phyloP scores from a whole-genome alignment of 2,329 filamentous ascomycete genomes.

The Zopfia rhizophila region DNA sequence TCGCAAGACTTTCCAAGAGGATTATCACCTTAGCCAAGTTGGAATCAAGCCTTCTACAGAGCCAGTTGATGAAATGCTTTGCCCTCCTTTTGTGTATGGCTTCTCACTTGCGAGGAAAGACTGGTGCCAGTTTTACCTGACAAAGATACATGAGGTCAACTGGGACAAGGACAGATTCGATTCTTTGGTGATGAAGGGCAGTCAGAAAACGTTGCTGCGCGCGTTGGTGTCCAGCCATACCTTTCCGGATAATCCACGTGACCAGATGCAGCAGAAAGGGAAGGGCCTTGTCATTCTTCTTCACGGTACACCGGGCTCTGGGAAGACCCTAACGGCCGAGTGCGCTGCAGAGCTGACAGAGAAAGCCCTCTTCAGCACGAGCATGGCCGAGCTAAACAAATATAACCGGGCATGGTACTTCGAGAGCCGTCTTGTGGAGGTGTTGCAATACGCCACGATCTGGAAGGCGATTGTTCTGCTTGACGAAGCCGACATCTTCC shows the following conservation, averaged over 20 bases:
- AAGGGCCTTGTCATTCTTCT: conserved; percentile 23
- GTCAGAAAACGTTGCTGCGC: conserved; percentile 44
- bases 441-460: conserved; percentile 17
- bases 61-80: conserved; percentile 35
- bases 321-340: conserved; percentile 24
- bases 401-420: conserved; percentile 14
- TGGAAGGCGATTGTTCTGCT: conserved; percentile 57
- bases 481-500: conserved; percentile 41
- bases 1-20: conserved; percentile 36
- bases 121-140: conserved; percentile 50
- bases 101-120: conserved; percentile 46
- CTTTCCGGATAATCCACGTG: conserved; percentile 36
- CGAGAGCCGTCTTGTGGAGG: conserved; percentile 7
- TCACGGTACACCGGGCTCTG: conserved; percentile 21
- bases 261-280: conserved; percentile 29
- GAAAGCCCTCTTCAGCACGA: conserved; percentile 15
- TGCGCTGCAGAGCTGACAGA: conserved; percentile 13
- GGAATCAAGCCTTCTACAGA: neutral
- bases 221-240: conserved; percentile 40
- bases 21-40: conserved; percentile 13
- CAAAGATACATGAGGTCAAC: conserved; percentile 37
- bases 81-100: conserved; percentile 46
- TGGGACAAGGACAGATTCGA: conserved; percentile 46
- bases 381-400: conserved; percentile 18
- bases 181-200: conserved; percentile 39